Base-by-base conservation (phyloP, 75 land plant species). In the Isoetes taiwanensis region DNA sequence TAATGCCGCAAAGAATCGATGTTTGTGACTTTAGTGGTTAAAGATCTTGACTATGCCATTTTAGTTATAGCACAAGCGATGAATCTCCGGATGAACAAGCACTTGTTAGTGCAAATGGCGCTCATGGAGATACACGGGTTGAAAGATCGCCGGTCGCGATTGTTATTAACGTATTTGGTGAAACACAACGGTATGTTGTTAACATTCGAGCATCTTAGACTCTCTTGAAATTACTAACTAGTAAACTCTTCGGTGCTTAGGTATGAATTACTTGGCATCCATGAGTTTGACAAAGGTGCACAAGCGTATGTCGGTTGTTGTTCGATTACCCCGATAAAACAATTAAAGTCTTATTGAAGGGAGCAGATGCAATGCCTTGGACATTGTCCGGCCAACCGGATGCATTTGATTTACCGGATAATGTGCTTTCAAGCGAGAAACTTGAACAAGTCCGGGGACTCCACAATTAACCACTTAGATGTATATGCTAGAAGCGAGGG, bases 211-310 rank as follows among this genome's bases (percentile, higher is more conserved):
- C n/a, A 37, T 37, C 14, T 37, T 37, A 10, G 39, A 10, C 12
- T 14, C 14, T 37, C 14, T 14, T 37, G 39, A 14, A 37, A 37
- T 37, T 10, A 37, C 39, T 14, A 10, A 10, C 39, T 37, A 37
- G 14, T 37, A 10, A 14, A 10, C 26, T 27, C 25, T 1, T 62
- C 37, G 25, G 37, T 32, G 21, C 2, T 62, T 74, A 94, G 99
- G 78, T 89, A 71, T 62, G 72, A 82, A 57, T 70, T 94, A 16
- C 65, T 90, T 72, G 96, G 99, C 26, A 52, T 94, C 27, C 96
- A 89, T 61, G 96, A 85, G 52, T 94, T 94, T 69, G 96, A 89
- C 37, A 94, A 96, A n/a, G 74, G 90, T 89, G 14, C 74, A 96
- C 1, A 94, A 94, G 64, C 67, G 96, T 38, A 94, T 94, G 99